Evolutionary conservation across 2,329 filamentous ascomycete genomes (phyloP), one percentile per base, ranked within the genome.

Genomic region (Colletotrichum sp.): DNA sequence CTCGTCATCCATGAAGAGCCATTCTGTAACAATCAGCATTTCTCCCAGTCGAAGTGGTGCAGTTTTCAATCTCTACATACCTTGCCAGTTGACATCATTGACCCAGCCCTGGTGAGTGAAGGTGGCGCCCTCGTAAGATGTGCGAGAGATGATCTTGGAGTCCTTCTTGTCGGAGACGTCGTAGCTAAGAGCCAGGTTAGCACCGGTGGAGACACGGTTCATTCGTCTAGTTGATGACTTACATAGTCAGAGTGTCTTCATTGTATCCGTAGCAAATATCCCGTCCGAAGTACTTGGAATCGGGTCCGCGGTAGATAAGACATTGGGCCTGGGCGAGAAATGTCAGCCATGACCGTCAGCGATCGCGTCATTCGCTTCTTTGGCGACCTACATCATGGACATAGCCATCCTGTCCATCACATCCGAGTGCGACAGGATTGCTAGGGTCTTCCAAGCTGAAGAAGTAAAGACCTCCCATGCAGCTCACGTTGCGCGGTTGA

Each of bases 71-170:
- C n/a, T n/a, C n/a, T n/a, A 13, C 10, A 30, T 72, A 76, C 74
- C 74, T 65, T 86, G 83, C 82, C 82, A 86, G 66, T 85, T 80
- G 13, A 83, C 80, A 78, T 89, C 85, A 68, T 89, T 84, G 10
- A 91, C 84, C 83, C 87, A 88, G 69, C 90, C 90, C 79, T 92
- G 90, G 80, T 92, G 90, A 3, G 89, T 90, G 83, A 91, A 91
- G 18, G 86, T 81, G n/a, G 88, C 88, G 55, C 90, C 90, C n/a
- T 88, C 85, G 81, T 92, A 92, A 0, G 86, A 87, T 3, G 89
- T 91, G 74, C 85, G 85, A 66, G 89, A 91, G 77, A 92, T 86
- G 75, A 90, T 84, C 24, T 81, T 85, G 71, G 84, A 81, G 68
- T 82, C 82, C 32, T 84, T 82, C 83, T 90, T 90, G 82, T 90